These are phyloP conservation scores for Chlorencoelia australis DNA, from an alignment of 2,329 filamentous ascomycete genomes.

Conservation along the genomic window DNA sequence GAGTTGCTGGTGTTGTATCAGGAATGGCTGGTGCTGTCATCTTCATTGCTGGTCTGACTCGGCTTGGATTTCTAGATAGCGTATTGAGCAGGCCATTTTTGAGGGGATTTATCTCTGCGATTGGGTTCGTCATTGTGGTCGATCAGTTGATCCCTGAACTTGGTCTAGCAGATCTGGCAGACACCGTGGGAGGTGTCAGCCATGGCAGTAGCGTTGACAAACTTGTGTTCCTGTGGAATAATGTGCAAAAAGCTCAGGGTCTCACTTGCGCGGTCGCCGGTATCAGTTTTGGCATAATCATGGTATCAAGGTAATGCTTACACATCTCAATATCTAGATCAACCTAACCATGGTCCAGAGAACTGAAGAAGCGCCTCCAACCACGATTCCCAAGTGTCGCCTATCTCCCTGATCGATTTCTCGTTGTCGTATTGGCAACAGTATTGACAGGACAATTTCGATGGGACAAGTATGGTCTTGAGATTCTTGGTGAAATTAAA, in stretches of 20 bases:
- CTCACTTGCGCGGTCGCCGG: conserved; percentile 70
- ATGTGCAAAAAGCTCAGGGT: conserved; percentile 56
- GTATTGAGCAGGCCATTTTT: conserved; percentile 88
- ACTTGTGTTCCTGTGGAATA: conserved; percentile 63
- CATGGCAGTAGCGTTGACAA: conserved; percentile 87
- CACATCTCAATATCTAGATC: background rate
- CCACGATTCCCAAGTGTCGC: conserved; percentile 70
- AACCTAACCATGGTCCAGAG: conserved; percentile 37
- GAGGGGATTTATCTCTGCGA: conserved; percentile 91
- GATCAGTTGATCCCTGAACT: conserved; percentile 90
- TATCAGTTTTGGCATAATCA: conserved; percentile 75
- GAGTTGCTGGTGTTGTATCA: conserved; percentile 79
- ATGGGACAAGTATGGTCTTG: conserved; percentile 74
- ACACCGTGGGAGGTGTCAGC: conserved; percentile 48
- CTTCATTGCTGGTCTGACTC: conserved; percentile 72
- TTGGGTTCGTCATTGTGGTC: conserved; percentile 91
- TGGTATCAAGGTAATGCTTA: conserved; percentile 64
- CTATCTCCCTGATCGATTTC: conserved; percentile 83
- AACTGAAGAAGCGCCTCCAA: conserved; percentile 72
- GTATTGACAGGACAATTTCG: conserved; percentile 65
- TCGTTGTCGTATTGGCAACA: conserved; percentile 78
- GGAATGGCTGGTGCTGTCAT: conserved; percentile 83
- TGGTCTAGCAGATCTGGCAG: conserved; percentile 60
- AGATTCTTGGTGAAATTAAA: conserved; percentile 73
- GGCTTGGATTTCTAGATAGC: conserved; percentile 87